A percentile compares a stretch with the other conserved stretches of the same genome.
Conservation (phyloP, 2,329 filamentous ascomycete species). For the Dothistroma pini region DNA sequence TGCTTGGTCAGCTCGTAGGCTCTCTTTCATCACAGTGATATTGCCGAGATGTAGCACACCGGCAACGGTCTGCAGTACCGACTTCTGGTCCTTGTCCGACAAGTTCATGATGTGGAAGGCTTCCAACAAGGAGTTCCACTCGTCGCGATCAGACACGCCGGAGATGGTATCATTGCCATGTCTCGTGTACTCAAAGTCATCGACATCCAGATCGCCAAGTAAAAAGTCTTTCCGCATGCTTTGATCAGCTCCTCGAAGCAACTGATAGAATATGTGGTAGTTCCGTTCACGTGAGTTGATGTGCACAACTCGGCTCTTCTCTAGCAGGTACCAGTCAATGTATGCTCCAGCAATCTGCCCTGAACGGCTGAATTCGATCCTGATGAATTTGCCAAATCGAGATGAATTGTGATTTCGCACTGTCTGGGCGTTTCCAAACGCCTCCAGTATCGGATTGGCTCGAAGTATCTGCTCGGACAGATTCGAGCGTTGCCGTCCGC, state of each 20-base stretch:
- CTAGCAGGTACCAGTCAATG: conserved; percentile 97
- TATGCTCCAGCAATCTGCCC: conserved; percentile 93
- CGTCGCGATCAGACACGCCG: conserved; percentile 83
- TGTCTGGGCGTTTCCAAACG: conserved; percentile 97
- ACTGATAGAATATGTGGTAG: conserved; percentile 96
- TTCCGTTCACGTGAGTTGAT: conserved; percentile 86
- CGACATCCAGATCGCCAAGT: conserved; percentile 68
- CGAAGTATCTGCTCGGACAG: conserved; percentile 94
- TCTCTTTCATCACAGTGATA: conserved; percentile 84
- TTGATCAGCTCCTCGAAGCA: conserved; percentile 76
- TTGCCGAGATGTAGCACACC: conserved; percentile 93
- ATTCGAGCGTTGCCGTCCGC: conserved; percentile 68
- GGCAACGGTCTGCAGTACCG: conserved; percentile 82
- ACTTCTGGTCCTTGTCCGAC: conserved; percentile 73
- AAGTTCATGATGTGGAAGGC: conserved; percentile 96
- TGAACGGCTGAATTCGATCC: conserved; percentile 85
- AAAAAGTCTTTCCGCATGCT: conserved; percentile 73
- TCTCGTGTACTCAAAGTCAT: conserved; percentile 87
- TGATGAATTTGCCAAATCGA: conserved; percentile 96
- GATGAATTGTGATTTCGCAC: conserved; percentile 98
- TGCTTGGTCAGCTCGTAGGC: conserved; percentile 85
- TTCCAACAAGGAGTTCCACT: conserved; percentile 87
- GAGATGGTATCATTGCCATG: conserved; percentile 88
- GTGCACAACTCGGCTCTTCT: conserved; percentile 95
- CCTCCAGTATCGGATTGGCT: conserved; percentile 95